These are phyloP conservation scores for Rhododendron henanense DNA, from an alignment of 148 eudicot species.

Conservation along the genomic window DNA sequence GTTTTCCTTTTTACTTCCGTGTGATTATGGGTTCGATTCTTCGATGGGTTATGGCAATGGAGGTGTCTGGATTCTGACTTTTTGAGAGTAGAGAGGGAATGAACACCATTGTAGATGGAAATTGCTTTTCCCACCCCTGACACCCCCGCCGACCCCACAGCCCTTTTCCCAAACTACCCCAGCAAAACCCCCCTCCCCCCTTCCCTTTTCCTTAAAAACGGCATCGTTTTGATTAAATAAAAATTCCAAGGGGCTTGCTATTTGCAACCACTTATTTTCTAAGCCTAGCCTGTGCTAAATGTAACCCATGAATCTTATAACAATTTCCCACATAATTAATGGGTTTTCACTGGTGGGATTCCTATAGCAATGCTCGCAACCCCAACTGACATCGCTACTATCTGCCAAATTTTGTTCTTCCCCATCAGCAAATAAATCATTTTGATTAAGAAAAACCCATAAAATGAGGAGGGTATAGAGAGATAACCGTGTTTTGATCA, in stretches of 20 bases:
- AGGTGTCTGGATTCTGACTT: background rate
- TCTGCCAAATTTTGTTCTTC: constrained; percentile 28
- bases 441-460: background rate
- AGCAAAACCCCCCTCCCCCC: too few relatives aligned
- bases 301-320: too few relatives aligned
- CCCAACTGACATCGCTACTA: constrained; percentile 83
- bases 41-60: background rate
- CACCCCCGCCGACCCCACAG: too few relatives aligned
- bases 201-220: too few relatives aligned
- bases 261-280: too few relatives aligned
- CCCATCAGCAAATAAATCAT: background rate
- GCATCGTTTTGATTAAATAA: too few relatives aligned
- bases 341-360: too few relatives aligned
- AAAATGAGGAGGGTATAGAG: background rate
- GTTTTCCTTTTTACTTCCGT: background rate
- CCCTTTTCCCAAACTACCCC: too few relatives aligned
- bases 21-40: background rate
- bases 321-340: too few relatives aligned
- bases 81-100: background rate
- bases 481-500: constrained; percentile 73
- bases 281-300: too few relatives aligned
- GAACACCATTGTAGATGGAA: background rate
- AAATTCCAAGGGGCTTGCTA: too few relatives aligned
- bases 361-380: constrained; percentile 81
- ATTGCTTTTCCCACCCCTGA: too few relatives aligned